phyloP scores from a whole-genome alignment of 345 rosid species.

The Ricinus communis region DNA sequence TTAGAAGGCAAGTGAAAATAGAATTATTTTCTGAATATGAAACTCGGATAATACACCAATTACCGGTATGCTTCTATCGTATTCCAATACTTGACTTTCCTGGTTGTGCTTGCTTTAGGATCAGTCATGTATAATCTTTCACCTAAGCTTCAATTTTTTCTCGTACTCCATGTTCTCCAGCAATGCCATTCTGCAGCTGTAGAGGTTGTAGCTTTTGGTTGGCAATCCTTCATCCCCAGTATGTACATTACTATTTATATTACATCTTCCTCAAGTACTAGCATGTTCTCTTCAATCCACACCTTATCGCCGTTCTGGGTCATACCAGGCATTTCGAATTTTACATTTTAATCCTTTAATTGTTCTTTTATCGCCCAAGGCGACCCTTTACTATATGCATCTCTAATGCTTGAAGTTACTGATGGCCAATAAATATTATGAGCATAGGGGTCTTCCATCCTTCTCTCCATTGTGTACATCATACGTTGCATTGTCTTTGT shows the following conservation, averaged over 20 bases:
- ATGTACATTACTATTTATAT: constrained; percentile 4
- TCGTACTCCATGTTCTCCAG: neutral
- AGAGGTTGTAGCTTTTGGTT: constrained; percentile 43
- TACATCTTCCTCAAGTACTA: constrained; percentile 25
- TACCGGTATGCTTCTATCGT: neutral
- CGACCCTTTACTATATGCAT: neutral
- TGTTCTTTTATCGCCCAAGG: neutral
- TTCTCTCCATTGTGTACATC: constrained; percentile 18
- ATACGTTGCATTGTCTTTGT: constrained; percentile 23
- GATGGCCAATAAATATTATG: neutral
- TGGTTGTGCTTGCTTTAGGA: constrained; percentile 21
- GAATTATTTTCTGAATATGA: too few relatives aligned
- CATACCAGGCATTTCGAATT: constrained; percentile 39
- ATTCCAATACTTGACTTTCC: constrained; percentile 22
- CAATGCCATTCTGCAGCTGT: constrained; percentile 15
- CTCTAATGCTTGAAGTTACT: neutral
- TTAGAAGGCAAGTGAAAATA: neutral
- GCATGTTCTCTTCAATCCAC: constrained; percentile 35
- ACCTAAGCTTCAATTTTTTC: constrained; percentile 41
- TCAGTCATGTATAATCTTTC: constrained; percentile 33
- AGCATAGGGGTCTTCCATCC: neutral
- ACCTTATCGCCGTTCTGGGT: constrained; percentile 32
- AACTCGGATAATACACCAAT: neutral
- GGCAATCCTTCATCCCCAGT: constrained; percentile 40
- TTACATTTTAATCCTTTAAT: constrained; percentile 21